Evolutionary conservation across 2,329 filamentous ascomycete species (phyloP), one percentile per base, ranked within the genome.

Genomic region (Tolypocladium guangdongense): DNA sequence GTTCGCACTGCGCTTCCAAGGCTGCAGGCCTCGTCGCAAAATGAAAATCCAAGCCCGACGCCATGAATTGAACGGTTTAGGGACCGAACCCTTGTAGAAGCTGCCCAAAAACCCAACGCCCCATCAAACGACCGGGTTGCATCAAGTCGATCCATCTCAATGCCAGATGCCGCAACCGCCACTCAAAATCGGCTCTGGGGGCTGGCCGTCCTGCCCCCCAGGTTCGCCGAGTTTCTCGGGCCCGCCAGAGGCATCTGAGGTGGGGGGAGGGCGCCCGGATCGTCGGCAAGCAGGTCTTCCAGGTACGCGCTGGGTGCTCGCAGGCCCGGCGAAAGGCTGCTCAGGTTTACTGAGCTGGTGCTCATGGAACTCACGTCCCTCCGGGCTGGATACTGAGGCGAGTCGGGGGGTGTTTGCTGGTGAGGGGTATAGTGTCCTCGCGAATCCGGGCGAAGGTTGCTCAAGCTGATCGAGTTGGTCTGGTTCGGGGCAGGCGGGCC

Each of bases 241-340:
- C 55, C 59, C 4, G 52, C 46, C 10, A 56, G 7, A 7, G 68
- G 67, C 67, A 71, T 71, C 4, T 70, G 60, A 45, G 63, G 64
- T 16, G 77, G 74, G 12, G 78, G 78, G 52, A 81, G 72, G 58
- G 71, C 67, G 38, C 72, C 72, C 7, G 77, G 74, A 63, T 90
- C 85, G 58, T 87, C 88, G 63, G 90, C 89, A 56, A 96, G 86
- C 50, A 97, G 71, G 67, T 96, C 90, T 55, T 97, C 91, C 39
- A 97, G 75, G 66, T 90, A 96, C 20, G 90, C 88, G 67, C 89
- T 95, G 0, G 92, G 92, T 18, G 90, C 87, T 54, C 91, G 78
- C 54, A 83, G 83, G 52, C 82, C 85, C 16, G 82, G 76, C 3
- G 85, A 78, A 18, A 62, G 62, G 4, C 57, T 56, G 53, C 81